Conservation (phyloP, 164 flowering plant genomes). For the Stephania yunnanensis region DNA sequence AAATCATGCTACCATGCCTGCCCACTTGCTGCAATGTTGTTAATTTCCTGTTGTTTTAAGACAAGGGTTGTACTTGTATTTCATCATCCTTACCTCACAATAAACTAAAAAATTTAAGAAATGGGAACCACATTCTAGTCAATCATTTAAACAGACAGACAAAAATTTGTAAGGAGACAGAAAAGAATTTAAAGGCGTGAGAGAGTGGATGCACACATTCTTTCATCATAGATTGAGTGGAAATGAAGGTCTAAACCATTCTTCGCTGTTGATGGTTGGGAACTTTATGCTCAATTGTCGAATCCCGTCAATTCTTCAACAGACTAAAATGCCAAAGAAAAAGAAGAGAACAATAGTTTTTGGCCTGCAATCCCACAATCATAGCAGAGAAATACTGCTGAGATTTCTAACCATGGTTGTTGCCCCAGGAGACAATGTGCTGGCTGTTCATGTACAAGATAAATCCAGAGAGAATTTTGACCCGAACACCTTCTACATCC, state of each 20-base stretch:
- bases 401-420: slow-evolving; percentile 22
- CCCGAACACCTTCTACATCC: slow-evolving; percentile 40
- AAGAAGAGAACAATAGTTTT: slow-evolving; percentile 26
- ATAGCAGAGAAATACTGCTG: slow-evolving; percentile 35
- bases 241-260: too few species aligned
- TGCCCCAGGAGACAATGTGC: slow-evolving; percentile 25
- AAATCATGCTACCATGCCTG: not conserved
- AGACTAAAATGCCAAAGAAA: slow-evolving; percentile 16
- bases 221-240: not conserved
- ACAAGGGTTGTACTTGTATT: not conserved
- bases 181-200: not conserved
- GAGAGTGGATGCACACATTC: not conserved
- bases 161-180: not conserved
- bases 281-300: not conserved
- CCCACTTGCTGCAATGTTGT: not conserved
- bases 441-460: slow-evolving; percentile 38
- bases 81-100: not conserved
- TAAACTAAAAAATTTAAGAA: not conserved
- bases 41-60: too few species aligned
- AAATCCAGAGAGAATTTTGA: slow-evolving; percentile 26
- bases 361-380: slow-evolving; percentile 32
- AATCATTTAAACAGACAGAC: not conserved
- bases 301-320: slow-evolving; percentile 6
- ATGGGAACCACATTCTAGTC: not conserved
- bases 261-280: not conserved